Percentiles rank a stretch among this genome's conserved stretches.
These are phyloP conservation scores for Malus hybrid DNA, from an alignment of 331 rosid genomes.

Conservation along the genomic window DNA sequence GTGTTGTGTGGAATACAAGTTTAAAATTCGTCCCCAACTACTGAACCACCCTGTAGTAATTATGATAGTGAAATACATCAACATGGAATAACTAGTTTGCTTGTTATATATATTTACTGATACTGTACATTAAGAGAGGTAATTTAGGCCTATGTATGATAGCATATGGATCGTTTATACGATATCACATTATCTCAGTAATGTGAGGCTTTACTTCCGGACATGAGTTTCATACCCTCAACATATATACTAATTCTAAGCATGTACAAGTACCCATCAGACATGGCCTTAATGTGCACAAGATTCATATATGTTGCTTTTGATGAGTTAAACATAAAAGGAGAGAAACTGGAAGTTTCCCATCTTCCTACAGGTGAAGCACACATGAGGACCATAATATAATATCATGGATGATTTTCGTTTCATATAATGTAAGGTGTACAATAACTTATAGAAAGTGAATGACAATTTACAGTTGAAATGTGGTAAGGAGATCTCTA, in stretches of 20 bases:
- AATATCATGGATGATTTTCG: conserved; percentile 2
- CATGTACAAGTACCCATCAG: too few relatives aligned
- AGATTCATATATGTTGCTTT: not conserved
- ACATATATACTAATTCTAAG: too few relatives aligned
- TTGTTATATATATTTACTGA: too few relatives aligned
- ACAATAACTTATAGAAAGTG: conserved; percentile 1
- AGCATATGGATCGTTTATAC: too few relatives aligned
- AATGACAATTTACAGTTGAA: not conserved
- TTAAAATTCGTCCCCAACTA: too few relatives aligned
- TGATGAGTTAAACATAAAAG: conserved; percentile 11
- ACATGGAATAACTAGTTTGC: too few relatives aligned
- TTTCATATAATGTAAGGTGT: conserved; percentile 3
- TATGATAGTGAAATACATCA: too few relatives aligned
- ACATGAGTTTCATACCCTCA: too few relatives aligned
- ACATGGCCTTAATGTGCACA: not conserved
- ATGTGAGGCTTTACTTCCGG: too few relatives aligned
- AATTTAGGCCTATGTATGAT: too few relatives aligned
- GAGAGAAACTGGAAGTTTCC: conserved; percentile 18
- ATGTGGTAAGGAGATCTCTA: not conserved
- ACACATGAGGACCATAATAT: conserved; percentile 21
- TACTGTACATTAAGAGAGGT: too few relatives aligned
- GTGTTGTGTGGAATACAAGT: rapidly evolving
- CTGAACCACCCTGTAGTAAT: rapidly evolving
- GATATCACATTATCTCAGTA: too few relatives aligned
- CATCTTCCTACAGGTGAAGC: conserved; percentile 18